Evolutionary conservation across 1,284 basidiomycete species (phyloP), one percentile per base, ranked within the genome.

Genomic region (Microbotryomycetes sp.): DNA sequence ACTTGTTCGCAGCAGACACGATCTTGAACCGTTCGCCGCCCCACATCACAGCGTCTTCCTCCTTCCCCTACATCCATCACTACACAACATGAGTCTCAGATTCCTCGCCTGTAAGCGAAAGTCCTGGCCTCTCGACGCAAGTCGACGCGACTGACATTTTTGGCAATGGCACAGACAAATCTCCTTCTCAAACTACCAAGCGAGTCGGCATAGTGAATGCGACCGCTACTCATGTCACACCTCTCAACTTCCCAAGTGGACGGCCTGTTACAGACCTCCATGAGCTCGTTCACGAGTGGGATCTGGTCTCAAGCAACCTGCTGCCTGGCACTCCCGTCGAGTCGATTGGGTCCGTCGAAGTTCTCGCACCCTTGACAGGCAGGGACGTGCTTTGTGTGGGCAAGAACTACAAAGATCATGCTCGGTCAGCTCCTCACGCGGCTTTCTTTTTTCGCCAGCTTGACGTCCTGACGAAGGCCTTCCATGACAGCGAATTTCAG

Each of bases 371-470:
- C 5, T 49, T 74, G 36, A 56, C 64, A n/a, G 72, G 72, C 4
- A 58, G 72, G 26, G 73, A 73, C 60, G 67, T 73, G 3, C 57
- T 74, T 4, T 70, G 67, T 49, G 71, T 74, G 2, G 73, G 72
- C 16, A 73, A 74, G 56, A 74, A 73, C 60, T 73, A 74, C 54
- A 68, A 62, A 45, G 71, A 71, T 7, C 73, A 74, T 51, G 68
- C 70, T 1, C 31, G 26, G 55, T 48, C n/a, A n/a, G n/a, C n/a
- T n/a, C n/a, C n/a, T n/a, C n/a, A n/a, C n/a, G n/a, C n/a, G n/a
- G n/a, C 16, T 6, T 12, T 25, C 22, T 32, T 29, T 7, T 5
- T 22, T 29, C 28, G 19, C 25, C 22, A n/a, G 28, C 9, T 56
- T 23, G 23, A 31, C n/a, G n/a, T n/a, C n/a, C n/a, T n/a, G n/a